phyloP scores from a whole-genome alignment of 2,329 filamentous ascomycete species.

The Hymenoscyphus albidus region DNA sequence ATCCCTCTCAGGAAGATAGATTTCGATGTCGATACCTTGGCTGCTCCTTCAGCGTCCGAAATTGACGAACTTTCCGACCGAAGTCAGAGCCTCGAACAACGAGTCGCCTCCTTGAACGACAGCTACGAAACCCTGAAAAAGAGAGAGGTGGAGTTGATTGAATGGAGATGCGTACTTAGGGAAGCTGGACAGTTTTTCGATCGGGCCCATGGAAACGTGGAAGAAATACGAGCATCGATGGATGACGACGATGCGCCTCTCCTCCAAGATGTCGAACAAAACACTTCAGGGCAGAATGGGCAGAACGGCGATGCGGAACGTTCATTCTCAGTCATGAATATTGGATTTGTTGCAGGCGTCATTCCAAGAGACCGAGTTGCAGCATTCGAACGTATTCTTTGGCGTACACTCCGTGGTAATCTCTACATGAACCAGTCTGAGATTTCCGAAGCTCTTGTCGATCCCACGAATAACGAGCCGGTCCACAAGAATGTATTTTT shows the following conservation, averaged over 20 bases:
- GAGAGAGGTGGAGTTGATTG: constrained; percentile 90
- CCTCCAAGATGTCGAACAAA: constrained; percentile 87
- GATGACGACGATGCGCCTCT: constrained; percentile 86
- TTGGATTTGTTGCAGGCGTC: constrained; percentile 95
- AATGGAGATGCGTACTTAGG: constrained; percentile 96
- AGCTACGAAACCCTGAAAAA: constrained; percentile 99
- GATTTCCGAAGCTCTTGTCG: constrained; percentile 87
- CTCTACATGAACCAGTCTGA: constrained; percentile 99
- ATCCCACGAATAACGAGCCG: constrained; percentile 87
- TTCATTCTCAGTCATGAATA: constrained; percentile 96
- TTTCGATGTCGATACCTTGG: constrained; percentile 82
- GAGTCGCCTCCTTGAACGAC: constrained; percentile 87
- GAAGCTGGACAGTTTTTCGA: constrained; percentile 98
- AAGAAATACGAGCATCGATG: constrained; percentile 89
- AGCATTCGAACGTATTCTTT: constrained; percentile 94
- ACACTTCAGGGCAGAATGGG: constrained; percentile 56
- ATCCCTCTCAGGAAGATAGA: constrained; percentile 87
- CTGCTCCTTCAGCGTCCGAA: constrained; percentile 84
- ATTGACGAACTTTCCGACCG: constrained; percentile 95
- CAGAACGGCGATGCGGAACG: constrained; percentile 56
- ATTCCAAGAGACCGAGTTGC: constrained; percentile 90
- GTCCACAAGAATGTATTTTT: constrained; percentile 98
- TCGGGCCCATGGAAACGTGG: constrained; percentile 89
- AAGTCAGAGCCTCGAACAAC: constrained; percentile 86
- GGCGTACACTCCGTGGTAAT: constrained; percentile 95